A percentile compares a stretch with the other conserved stretches of the same genome.
phyloP scores from a whole-genome alignment of 2,329 filamentous ascomycete species.

The Zymoseptoria pseudotritici region DNA sequence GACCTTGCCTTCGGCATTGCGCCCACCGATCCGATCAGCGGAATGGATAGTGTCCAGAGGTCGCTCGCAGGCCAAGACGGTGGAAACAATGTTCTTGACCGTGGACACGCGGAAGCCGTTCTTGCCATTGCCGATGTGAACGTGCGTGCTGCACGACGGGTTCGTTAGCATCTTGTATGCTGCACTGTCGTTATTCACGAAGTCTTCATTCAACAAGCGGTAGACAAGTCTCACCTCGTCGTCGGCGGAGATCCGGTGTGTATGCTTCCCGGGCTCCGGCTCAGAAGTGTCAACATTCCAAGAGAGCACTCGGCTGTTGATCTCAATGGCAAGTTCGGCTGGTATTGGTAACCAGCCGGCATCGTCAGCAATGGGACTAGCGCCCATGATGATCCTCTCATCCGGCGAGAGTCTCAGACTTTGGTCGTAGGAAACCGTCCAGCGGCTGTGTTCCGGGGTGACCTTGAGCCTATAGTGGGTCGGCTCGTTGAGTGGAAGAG shows the following conservation, averaged over 20 bases:
- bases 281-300: neutral
- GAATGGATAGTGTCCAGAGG: neutral
- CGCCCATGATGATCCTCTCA: neutral
- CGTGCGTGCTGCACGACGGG: neutral
- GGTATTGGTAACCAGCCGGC: neutral
- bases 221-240: neutral
- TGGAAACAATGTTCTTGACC: neutral
- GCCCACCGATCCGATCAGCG: neutral
- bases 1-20: neutral
- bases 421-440: conserved; percentile 1
- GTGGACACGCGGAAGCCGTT: neutral
- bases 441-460: neutral
- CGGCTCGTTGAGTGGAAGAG: neutral
- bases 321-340: neutral
- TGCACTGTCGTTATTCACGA: neutral
- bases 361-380: neutral
- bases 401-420: neutral
- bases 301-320: neutral
- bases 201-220: neutral
- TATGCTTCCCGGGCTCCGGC: neutral
- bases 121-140: neutral
- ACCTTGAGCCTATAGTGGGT: neutral
- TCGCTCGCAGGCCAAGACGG: neutral
- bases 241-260: neutral
- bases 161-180: neutral